Evolutionary conservation across 2,329 filamentous ascomycete genomes (phyloP), one percentile per base, ranked within the genome.

Genomic region (Aspergillus nomiae): DNA sequence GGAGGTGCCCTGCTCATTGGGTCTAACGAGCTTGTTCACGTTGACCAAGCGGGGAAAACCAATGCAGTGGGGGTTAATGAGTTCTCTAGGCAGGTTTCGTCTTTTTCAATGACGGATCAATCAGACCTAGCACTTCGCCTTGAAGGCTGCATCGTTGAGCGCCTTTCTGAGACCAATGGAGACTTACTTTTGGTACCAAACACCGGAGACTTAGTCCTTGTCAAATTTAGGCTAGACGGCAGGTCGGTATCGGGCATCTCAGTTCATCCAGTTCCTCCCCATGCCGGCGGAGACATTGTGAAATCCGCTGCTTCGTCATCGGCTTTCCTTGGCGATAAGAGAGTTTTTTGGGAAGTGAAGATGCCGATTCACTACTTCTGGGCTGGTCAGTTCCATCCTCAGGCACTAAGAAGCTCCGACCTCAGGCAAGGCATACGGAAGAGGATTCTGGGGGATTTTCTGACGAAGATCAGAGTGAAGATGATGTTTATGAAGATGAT

Each of bases 11-110:
- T 99, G 19, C 84, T 99, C 19, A 81, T 98, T 24, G 96, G 95
- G 32, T 85, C 86, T 55, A 98, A 99, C 74, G 93, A 97, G 74
- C 79, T 99, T 65, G 91, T 99, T 64, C 95, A 99, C 76, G 89
- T 99, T 67, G 94, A 98, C 73, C 95, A 99, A 82, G 92, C 92
- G 12, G 95, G 95, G 34, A 97, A 96, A 77, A 87, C 93, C 14
- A 97, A 92, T 72, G 94, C 93, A 2, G 90, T 98, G 63, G 94
- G 91, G 4, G 92, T 99, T 67, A 99, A 99, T 73, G 87, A 92
- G 38, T 96, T 97, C 79, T 90, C 94, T 5, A 92, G 89, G 75
- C 87, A 91, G 65, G 87, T 88, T 66, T 97, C 94, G 2, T 87
- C 90, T 0, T 98, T 97, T 71, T 87, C 90, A 57, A 88, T 99